Percentiles rank a stretch among this genome's conserved stretches.
These are phyloP conservation scores for Thraustochytrium sp. DNA, from an alignment of 352 stramenopile species.

Conservation along the genomic window DNA sequence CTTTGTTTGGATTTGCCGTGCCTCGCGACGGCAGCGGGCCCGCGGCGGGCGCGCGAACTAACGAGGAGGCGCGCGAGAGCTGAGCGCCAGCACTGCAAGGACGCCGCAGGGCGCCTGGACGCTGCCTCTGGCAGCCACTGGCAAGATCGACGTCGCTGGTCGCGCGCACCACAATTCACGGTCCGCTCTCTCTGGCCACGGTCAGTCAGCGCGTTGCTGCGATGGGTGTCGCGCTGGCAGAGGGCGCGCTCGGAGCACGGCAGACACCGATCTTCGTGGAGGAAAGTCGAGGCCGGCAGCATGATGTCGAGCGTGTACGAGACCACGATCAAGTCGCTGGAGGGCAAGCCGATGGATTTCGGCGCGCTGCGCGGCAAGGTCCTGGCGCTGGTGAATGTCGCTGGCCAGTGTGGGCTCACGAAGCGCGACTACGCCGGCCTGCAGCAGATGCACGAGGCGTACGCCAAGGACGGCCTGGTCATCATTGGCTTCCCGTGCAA, in stretches of 20 bases:
- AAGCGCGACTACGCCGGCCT: slow-evolving; percentile 57
- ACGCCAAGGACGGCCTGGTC: slow-evolving; percentile 52
- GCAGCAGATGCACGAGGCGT: slow-evolving; percentile 53
- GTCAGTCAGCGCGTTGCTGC: too few relatives aligned
- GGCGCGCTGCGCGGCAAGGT: slow-evolving; percentile 45
- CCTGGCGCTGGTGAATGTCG: slow-evolving; percentile 55
- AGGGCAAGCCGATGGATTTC: slow-evolving; percentile 14
- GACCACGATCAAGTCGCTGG: not conserved
- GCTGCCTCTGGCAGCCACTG: too few relatives aligned
- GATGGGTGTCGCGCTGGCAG: not conserved
- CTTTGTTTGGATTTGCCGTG: too few relatives aligned
- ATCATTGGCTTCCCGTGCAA: slow-evolving; percentile 58
- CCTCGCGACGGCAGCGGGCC: too few relatives aligned
- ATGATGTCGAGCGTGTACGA: slow-evolving; percentile 29
- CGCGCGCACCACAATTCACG: too few relatives aligned
- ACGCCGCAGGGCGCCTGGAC: too few relatives aligned
- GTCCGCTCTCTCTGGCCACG: too few relatives aligned
- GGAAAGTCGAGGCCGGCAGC: not conserved
- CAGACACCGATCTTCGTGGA: not conserved
- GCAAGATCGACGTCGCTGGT: too few relatives aligned
- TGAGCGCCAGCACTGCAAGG: too few relatives aligned
- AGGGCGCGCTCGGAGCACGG: not conserved
- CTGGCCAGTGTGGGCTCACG: slow-evolving; percentile 57
- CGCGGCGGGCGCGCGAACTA: too few relatives aligned
- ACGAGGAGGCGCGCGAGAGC: too few relatives aligned